A percentile compares a stretch with the other conserved stretches of the same genome.
These are phyloP conservation scores for Chlorella sorokiniana DNA, from an alignment of 139 green algal genomes.

Conservation along the genomic window DNA sequence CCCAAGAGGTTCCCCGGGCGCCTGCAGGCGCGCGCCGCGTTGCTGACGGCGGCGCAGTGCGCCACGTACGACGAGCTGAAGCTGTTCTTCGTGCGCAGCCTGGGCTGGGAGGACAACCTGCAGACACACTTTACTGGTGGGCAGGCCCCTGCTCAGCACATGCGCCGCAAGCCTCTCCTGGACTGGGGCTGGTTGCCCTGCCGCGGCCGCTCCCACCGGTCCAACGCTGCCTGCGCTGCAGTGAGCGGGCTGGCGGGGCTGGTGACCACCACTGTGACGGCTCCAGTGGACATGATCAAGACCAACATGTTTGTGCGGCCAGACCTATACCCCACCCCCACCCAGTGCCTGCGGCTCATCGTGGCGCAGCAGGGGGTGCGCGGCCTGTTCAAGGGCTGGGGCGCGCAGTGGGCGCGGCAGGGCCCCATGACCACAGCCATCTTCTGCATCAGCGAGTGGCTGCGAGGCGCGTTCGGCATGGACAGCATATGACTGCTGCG, in stretches of 20 bases:
- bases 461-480: not conserved
- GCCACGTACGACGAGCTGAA: conserved; percentile 90
- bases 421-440: conserved; percentile 78
- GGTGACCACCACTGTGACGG: conserved; percentile 87
- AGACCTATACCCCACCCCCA: conserved; percentile 22
- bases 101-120: conserved; percentile 62
- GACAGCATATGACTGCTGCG: not conserved
- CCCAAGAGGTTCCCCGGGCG: too few species aligned
- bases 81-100: conserved; percentile 41
- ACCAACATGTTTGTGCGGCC: conserved; percentile 43
- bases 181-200: not conserved
- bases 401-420: conserved; percentile 66
- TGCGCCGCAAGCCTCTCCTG: not conserved
- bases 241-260: conserved; percentile 79
- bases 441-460: conserved; percentile 51
- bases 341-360: conserved; percentile 8
- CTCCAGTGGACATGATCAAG: conserved; percentile 90
- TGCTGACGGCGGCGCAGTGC: conserved; percentile 82
- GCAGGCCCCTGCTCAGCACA: not conserved
- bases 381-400: conserved; percentile 60
- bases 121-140: conserved; percentile 59
- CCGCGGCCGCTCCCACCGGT: not conserved
- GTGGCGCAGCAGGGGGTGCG: conserved; percentile 43
- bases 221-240: not conserved
- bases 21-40: conserved; percentile 60